Evolutionary conservation across 352 stramenopile genomes (phyloP).

Genomic region (Pseudoperonospora humuli): DNA sequence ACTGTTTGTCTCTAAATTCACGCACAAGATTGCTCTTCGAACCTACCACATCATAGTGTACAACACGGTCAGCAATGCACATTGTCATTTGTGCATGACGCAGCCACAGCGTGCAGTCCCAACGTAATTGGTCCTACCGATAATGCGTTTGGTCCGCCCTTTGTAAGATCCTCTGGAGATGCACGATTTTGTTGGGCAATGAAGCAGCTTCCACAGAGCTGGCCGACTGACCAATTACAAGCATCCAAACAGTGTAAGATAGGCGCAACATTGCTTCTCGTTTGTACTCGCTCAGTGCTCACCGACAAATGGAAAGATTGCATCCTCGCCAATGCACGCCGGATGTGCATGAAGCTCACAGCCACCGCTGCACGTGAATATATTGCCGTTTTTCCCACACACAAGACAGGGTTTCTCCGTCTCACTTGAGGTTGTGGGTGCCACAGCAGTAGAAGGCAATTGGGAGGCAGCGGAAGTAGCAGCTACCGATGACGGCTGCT

Average conservation of each 20-base stretch:
- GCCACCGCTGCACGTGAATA: constrained; percentile 49
- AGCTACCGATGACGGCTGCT: constrained; percentile 1
- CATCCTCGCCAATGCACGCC: constrained; percentile 51
- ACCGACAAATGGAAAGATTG: constrained; percentile 50
- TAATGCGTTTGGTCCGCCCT: constrained; percentile 42
- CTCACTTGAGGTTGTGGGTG: constrained; percentile 14
- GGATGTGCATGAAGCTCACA: constrained; percentile 53
- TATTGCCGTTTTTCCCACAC: constrained; percentile 39
- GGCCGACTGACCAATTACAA: constrained; percentile 28
- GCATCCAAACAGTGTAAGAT: background rate
- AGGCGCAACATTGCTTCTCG: too few species aligned
- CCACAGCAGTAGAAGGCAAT: constrained; percentile 7
- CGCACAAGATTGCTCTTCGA: constrained; percentile 54
- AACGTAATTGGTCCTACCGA: constrained; percentile 28
- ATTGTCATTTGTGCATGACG: background rate
- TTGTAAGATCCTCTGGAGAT: constrained; percentile 62
- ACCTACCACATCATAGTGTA: constrained; percentile 26
- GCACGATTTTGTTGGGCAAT: constrained; percentile 62
- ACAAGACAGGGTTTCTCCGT: constrained; percentile 34
- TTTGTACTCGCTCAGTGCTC: constrained; percentile 13
- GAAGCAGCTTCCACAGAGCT: constrained; percentile 65
- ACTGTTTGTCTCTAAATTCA: constrained; percentile 65
- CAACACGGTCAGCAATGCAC: background rate
- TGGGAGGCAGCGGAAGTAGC: constrained; percentile 4
- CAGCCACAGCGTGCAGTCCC: too few species aligned